phyloP scores from a whole-genome alignment of 768 basidiomycete species.

The Guyanaporus albipodus region DNA sequence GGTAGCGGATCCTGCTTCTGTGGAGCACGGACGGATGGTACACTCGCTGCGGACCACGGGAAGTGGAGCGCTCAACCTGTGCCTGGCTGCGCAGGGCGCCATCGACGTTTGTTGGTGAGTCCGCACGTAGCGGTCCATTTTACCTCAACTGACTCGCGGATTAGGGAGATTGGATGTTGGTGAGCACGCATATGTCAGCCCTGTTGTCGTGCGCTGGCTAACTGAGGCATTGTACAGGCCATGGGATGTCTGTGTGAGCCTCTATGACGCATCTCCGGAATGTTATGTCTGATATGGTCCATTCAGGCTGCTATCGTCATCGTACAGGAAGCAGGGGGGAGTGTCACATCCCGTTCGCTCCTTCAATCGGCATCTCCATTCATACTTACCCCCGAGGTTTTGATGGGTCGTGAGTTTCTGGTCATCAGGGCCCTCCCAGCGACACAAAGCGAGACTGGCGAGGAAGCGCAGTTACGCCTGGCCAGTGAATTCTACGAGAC shows the following conservation, averaged over 20 bases:
- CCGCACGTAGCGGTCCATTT: neutral
- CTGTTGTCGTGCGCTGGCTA: neutral
- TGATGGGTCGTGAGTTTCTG: slow-evolving; percentile 77
- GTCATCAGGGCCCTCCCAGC: slow-evolving; percentile 66
- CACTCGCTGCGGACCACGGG: slow-evolving; percentile 81
- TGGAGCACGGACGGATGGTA: slow-evolving; percentile 72
- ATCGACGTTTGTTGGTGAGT: slow-evolving; percentile 82
- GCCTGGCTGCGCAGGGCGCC: slow-evolving; percentile 84
- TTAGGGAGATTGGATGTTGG: slow-evolving; percentile 79
- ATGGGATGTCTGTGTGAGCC: slow-evolving; percentile 79
- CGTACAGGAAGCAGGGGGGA: slow-evolving; percentile 81
- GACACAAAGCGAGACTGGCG: slow-evolving; percentile 53
- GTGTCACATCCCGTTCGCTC: slow-evolving; percentile 58
- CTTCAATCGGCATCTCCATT: slow-evolving; percentile 45
- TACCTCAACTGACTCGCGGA: neutral
- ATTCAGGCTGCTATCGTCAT: slow-evolving; percentile 81
- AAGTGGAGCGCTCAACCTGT: slow-evolving; percentile 79
- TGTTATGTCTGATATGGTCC: neutral
- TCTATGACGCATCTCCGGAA: neutral
- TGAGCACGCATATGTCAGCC: slow-evolving; percentile 22
- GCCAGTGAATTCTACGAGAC: slow-evolving; percentile 81
- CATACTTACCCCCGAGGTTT: slow-evolving; percentile 60
- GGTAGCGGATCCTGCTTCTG: slow-evolving; percentile 55
- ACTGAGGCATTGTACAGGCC: slow-evolving; percentile 37
- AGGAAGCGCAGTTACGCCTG: slow-evolving; percentile 70